Evolutionary conservation across 2,329 filamentous ascomycete species (phyloP).

Genomic region (Magnaporthiopsis rhizophila): DNA sequence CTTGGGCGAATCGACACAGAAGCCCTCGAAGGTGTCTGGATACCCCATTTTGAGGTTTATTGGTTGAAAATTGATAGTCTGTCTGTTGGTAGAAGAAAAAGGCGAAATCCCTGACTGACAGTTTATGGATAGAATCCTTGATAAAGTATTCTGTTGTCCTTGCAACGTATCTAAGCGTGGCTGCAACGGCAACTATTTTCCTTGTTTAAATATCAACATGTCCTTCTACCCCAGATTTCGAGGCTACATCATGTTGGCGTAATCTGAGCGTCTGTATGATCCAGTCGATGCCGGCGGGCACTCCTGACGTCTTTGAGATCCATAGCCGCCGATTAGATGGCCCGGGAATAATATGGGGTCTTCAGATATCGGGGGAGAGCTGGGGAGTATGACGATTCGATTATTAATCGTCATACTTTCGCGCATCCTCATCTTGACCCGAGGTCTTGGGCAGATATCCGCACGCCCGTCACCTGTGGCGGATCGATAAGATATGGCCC

Average conservation of each 20-base stretch:
- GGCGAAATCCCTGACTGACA: background rate
- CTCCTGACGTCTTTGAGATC: background rate
- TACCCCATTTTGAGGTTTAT: constrained; percentile 28
- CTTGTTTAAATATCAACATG: background rate
- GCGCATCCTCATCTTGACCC: too few species aligned
- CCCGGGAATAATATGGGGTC: background rate
- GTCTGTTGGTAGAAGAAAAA: background rate
- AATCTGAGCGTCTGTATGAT: background rate
- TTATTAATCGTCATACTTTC: background rate
- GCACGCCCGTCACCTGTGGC: too few species aligned
- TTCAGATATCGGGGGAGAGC: background rate
- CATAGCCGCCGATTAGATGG: background rate
- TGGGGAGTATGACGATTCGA: background rate
- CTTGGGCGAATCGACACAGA: constrained; percentile 33
- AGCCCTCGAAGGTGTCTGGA: constrained; percentile 35
- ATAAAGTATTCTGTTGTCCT: too few species aligned
- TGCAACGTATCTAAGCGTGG: too few species aligned
- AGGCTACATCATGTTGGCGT: background rate
- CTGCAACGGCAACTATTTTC: background rate
- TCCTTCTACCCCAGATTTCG: background rate
- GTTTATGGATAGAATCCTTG: background rate
- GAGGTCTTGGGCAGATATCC: too few species aligned
- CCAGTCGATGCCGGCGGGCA: background rate
- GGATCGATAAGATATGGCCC: too few species aligned
- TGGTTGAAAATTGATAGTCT: background rate